Conservation (phyloP, 306 rosid species). For the Quercus suber region DNA sequence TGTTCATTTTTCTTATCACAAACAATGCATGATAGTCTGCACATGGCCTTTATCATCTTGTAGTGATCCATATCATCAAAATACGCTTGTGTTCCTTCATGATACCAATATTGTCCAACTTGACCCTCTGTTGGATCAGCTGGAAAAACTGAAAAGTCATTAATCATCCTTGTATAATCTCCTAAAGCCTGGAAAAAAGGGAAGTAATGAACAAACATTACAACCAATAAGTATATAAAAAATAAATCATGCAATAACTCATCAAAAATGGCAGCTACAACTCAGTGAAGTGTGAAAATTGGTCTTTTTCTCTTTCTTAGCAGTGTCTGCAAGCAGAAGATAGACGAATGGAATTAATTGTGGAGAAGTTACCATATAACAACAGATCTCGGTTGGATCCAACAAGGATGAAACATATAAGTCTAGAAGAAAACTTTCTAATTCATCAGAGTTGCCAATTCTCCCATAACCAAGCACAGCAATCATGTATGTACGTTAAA, state of each 20-base stretch:
- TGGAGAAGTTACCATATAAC: not conserved
- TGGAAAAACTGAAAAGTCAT: constrained; percentile 50
- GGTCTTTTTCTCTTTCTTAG: not conserved
- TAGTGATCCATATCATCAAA: constrained; percentile 56
- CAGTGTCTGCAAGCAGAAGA: not conserved
- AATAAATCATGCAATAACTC: not conserved
- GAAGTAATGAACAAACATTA: not conserved
- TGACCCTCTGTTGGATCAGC: constrained; percentile 44
- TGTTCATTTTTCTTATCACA: constrained; percentile 1
- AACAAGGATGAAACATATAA: not conserved
- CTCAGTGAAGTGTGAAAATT: not conserved
- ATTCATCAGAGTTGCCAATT: not conserved
- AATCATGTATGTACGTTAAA: not conserved
- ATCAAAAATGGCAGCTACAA: not conserved
- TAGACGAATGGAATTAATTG: not conserved
- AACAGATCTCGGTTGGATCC: not conserved
- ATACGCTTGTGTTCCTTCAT: constrained; percentile 44
- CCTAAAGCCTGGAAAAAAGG: constrained; percentile 45
- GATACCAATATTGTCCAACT: constrained; percentile 46
- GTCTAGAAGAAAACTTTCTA: not conserved
- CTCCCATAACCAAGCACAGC: not conserved
- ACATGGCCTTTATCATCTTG: constrained; percentile 64
- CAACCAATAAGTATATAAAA: not conserved
- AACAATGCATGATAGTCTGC: constrained; percentile 33
- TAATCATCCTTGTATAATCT: constrained; percentile 49